Conservation (phyloP, 1,284 basidiomycete species). For the Ustilago crameri region DNA sequence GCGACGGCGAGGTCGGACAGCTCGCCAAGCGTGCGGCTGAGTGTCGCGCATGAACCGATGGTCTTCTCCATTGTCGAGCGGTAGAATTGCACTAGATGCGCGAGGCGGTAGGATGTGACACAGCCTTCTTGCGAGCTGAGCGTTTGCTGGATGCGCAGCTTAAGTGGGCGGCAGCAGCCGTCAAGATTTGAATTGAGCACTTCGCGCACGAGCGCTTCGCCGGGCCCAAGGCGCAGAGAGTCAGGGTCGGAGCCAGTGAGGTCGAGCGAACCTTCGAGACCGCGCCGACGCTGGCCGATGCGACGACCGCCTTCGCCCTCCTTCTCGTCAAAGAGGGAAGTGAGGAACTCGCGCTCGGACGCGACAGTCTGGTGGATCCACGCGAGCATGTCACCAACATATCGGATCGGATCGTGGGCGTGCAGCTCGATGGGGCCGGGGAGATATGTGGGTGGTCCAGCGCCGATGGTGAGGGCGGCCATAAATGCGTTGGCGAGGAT, state of each 20-base stretch:
- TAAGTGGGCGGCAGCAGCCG: conserved; percentile 80
- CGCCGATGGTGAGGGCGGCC: conserved; percentile 87
- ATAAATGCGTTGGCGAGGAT: conserved; percentile 84
- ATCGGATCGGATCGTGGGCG: conserved; percentile 94
- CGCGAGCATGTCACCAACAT: conserved; percentile 97
- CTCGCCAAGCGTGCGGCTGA: conserved; percentile 84
- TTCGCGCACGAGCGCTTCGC: conserved; percentile 72
- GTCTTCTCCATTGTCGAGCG: conserved; percentile 89
- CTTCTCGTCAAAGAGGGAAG: conserved; percentile 48
- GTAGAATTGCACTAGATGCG: conserved; percentile 94
- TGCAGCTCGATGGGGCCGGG: conserved; percentile 95
- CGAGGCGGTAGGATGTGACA: conserved; percentile 88
- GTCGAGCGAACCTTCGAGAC: conserved; percentile 54
- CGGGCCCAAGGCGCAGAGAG: conserved; percentile 18
- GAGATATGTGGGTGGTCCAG: conserved; percentile 77
- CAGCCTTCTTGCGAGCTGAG: conserved; percentile 90
- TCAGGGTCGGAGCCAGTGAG: conserved; percentile 27
- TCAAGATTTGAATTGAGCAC: conserved; percentile 84
- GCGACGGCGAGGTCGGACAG: conserved; percentile 34
- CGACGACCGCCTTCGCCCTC: conserved; percentile 70
- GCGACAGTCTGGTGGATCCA: conserved; percentile 98
- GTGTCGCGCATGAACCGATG: conserved; percentile 81
- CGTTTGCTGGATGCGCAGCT: conserved; percentile 86
- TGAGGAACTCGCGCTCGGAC: conserved; percentile 81
- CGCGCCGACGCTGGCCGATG: conserved; percentile 46